These are phyloP conservation scores for Neckera pumila DNA, from an alignment of 225 moss, liverwort and hornwort genomes.

Conservation along the genomic window DNA sequence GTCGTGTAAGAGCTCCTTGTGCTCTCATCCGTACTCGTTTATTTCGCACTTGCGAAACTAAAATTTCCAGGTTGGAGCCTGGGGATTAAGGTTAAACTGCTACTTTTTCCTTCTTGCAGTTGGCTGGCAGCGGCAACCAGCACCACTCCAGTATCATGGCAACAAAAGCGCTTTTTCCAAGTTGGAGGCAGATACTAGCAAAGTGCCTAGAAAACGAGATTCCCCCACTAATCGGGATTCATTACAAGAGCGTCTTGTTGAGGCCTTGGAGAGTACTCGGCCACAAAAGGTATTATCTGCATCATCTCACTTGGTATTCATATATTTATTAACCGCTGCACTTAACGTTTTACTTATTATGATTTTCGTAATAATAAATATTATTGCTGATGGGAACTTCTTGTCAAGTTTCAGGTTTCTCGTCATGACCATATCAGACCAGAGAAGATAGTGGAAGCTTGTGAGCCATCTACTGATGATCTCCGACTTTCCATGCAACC, in stretches of 20 bases:
- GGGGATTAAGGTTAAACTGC: neutral
- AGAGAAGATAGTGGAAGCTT: constrained; percentile 47
- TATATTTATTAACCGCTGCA: neutral
- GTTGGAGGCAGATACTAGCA: constrained; percentile 54
- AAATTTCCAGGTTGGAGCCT: neutral
- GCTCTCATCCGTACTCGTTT: neutral
- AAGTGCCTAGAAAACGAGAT: constrained; percentile 50
- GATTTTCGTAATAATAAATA: neutral
- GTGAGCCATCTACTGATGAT: constrained; percentile 58
- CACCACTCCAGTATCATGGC: constrained; percentile 67
- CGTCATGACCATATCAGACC: constrained; percentile 54
- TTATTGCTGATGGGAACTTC: neutral
- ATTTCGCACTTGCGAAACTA: neutral
- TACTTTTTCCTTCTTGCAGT: constrained; percentile 21
- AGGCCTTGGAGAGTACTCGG: constrained; percentile 83
- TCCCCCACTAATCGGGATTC: constrained; percentile 78
- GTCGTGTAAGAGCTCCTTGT: neutral
- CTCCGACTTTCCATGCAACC: constrained; percentile 95
- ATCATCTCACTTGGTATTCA: neutral
- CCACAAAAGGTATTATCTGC: constrained; percentile 52
- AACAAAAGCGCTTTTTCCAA: constrained; percentile 92
- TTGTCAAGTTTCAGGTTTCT: constrained; percentile 37
- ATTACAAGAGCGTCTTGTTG: constrained; percentile 90
- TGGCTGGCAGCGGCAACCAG: constrained; percentile 63
- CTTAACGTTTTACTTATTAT: neutral